These are phyloP conservation scores for Inga oerstediana DNA, from an alignment of 306 rosid species.

Conservation along the genomic window DNA sequence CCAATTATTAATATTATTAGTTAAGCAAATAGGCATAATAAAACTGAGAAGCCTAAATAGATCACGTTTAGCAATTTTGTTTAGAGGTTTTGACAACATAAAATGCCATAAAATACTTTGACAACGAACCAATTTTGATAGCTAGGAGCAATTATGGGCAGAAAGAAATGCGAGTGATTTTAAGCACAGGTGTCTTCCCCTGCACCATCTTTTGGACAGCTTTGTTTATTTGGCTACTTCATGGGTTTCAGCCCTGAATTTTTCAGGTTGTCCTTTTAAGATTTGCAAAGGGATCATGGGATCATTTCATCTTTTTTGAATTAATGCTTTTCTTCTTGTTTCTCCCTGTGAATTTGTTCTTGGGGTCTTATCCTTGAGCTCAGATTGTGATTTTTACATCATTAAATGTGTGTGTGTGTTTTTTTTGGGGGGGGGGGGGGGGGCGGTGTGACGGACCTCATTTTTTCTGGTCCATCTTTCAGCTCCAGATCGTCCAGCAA, in stretches of 20 bases:
- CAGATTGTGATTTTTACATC: not conserved
- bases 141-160: not conserved
- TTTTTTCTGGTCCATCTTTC: slow-evolving; percentile 79
- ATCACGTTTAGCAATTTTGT: too few species aligned
- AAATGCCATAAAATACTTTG: not conserved
- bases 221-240: not conserved
- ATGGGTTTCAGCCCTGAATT: not conserved
- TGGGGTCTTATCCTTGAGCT: not conserved
- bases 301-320: not conserved
- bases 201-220: not conserved
- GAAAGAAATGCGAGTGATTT: not conserved
- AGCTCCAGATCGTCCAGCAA: slow-evolving; percentile 85
- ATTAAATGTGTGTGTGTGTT: too few species aligned
- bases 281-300: not conserved
- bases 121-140: not conserved
- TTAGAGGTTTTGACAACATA: not conserved
- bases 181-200: not conserved
- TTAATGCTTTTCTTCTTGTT: not conserved
- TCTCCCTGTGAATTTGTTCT: not conserved
- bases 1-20: not conserved
- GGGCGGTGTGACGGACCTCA: slow-evolving; percentile 51
- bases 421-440: too few species aligned
- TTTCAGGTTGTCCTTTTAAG: not conserved
- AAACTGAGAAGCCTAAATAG: too few species aligned
- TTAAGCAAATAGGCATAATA: slow-evolving; percentile 27